Conservation (phyloP, 768 basidiomycete species). For the Royoungia palumana region DNA sequence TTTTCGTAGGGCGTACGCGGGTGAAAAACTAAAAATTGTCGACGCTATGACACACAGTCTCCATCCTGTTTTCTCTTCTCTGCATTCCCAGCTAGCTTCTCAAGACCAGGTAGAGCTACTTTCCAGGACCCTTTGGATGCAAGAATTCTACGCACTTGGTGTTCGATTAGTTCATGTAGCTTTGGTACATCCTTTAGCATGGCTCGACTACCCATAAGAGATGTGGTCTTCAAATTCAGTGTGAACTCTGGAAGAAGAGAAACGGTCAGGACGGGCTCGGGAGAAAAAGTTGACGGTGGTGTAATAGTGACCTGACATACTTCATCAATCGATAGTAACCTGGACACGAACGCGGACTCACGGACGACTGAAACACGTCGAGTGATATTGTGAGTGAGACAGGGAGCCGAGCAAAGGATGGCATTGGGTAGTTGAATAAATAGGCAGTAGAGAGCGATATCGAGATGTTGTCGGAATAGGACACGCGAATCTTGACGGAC, state of each 20-base stretch:
- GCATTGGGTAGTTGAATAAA: constrained; percentile 81
- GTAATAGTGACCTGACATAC: constrained; percentile 53
- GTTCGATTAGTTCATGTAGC: constrained; percentile 88
- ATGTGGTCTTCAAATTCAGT: constrained; percentile 82
- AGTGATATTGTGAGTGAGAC: constrained; percentile 78
- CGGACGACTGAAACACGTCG: constrained; percentile 67
- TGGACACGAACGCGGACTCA: constrained; percentile 30
- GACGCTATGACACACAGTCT: constrained; percentile 2
- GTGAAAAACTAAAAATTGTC: background rate
- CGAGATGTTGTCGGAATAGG: constrained; percentile 80
- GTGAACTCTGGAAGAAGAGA: constrained; percentile 83
- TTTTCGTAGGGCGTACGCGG: no score
- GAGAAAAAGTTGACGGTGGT: constrained; percentile 53
- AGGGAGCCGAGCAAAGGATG: constrained; percentile 78
- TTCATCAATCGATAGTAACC: background rate
- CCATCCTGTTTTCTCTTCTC: constrained; percentile 28
- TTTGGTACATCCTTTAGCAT: constrained; percentile 98
- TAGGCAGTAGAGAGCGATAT: constrained; percentile 81
- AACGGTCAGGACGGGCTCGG: constrained; percentile 61
- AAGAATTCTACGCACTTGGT: constrained; percentile 70
- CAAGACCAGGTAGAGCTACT: constrained; percentile 63
- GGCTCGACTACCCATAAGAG: constrained; percentile 93
- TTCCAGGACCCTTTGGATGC: constrained; percentile 62
- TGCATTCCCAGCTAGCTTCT: constrained; percentile 28
- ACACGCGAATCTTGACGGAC: constrained; percentile 81